Conservation (phyloP, 768 basidiomycete genomes). For the Hydnum rufescens region DNA sequence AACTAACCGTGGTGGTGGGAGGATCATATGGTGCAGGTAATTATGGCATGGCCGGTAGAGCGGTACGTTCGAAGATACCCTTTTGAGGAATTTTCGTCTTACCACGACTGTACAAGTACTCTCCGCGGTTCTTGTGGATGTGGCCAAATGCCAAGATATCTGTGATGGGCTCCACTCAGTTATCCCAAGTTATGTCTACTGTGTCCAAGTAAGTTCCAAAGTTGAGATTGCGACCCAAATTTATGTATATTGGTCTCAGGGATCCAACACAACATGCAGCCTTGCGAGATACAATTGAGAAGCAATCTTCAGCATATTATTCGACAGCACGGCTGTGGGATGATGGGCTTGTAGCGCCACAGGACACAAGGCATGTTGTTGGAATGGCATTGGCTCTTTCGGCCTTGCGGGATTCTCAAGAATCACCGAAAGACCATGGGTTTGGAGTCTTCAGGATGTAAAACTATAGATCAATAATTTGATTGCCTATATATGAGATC, state of each 20-base stretch:
- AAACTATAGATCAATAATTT: too few relatives aligned
- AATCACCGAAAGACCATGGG: too few relatives aligned
- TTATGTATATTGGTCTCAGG: conserved; percentile 20
- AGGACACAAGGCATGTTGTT: conserved; percentile 72
- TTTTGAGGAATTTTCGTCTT: background rate
- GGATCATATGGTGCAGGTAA: conserved; percentile 92
- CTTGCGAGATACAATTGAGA: conserved; percentile 66
- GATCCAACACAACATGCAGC: conserved; percentile 60
- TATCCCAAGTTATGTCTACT: conserved; percentile 80
- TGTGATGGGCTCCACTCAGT: conserved; percentile 88
- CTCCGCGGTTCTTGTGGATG: conserved; percentile 92
- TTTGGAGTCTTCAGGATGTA: too few relatives aligned
- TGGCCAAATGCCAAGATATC: conserved; percentile 88
- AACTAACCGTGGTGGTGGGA: conserved; percentile 81
- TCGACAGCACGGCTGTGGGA: conserved; percentile 91
- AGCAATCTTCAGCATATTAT: conserved; percentile 71
- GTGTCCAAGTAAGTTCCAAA: conserved; percentile 48
- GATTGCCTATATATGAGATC: too few relatives aligned
- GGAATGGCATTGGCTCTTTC: conserved; percentile 78
- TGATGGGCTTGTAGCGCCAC: conserved; percentile 76
- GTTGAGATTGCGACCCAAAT: background rate
- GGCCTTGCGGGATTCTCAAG: too few relatives aligned
- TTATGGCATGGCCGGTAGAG: conserved; percentile 88
- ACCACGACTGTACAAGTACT: conserved; percentile 36
- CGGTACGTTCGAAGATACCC: conserved; percentile 33